Conservation (phyloP, 306 rosid genomes). For the Quercus alba region DNA sequence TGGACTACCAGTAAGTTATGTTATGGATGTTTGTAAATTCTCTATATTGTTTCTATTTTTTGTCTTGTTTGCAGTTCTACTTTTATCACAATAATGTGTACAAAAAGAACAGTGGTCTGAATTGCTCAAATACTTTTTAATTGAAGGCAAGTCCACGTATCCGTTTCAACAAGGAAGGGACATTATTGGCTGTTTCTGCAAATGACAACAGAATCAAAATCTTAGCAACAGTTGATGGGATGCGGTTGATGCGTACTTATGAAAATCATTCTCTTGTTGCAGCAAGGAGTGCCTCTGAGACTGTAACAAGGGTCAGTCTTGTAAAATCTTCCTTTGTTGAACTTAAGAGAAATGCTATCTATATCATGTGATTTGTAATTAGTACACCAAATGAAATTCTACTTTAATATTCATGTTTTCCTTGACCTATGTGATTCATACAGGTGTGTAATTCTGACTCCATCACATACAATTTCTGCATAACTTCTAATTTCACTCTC, state of each 20-base stretch:
- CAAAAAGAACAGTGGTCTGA: background rate
- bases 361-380: background rate
- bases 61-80: background rate
- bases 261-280: conserved; percentile 3
- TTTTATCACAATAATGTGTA: background rate
- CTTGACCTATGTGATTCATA: background rate
- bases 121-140: background rate
- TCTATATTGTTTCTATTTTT: background rate
- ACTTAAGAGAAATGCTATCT: background rate
- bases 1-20: conserved; percentile 3
- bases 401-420: background rate
- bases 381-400: background rate
- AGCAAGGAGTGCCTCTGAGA: background rate
- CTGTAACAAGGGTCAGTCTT: background rate
- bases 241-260: background rate
- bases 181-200: conserved; percentile 46
- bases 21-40: background rate
- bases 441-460: background rate
- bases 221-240: conserved; percentile 21
- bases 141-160: conserved; percentile 37
- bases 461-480: background rate
- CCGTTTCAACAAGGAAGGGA: conserved; percentile 47
- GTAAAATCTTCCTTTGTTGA: background rate
- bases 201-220: conserved; percentile 40
- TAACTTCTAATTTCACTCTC: background rate